phyloP scores from a whole-genome alignment of 306 rosid species.

The Spatholobus suberectus region DNA sequence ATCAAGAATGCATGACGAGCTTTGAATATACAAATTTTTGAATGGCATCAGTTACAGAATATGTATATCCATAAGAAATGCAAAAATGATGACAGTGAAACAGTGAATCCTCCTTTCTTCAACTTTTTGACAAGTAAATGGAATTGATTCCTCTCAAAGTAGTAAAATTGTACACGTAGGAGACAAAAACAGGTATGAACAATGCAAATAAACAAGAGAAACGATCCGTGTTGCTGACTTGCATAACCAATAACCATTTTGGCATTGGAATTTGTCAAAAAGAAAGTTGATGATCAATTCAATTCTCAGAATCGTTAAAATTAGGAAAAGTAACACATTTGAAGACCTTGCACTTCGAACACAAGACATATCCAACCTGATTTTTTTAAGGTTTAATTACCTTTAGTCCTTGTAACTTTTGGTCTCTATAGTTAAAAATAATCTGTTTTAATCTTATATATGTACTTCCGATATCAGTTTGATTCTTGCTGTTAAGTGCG shows the following conservation, averaged over 20 bases:
- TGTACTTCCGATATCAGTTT: no score
- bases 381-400: no score
- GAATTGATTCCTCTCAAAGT: slow-evolving; percentile 7
- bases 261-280: slow-evolving; percentile 16
- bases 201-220: not conserved
- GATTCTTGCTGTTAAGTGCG: no score
- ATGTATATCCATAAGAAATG: not conserved
- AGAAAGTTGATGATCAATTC: slow-evolving; percentile 46
- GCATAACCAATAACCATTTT: not conserved
- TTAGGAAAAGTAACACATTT: slow-evolving; percentile 89
- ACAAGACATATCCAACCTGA: slow-evolving; percentile 80
- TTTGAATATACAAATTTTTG: slow-evolving; percentile 12
- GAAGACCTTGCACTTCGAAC: slow-evolving; percentile 87
- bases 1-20: slow-evolving; percentile 14
- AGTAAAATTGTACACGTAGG: slow-evolving; percentile 21
- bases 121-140: slow-evolving; percentile 13
- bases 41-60: slow-evolving; percentile 7
- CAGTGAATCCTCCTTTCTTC: not conserved
- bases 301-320: slow-evolving; percentile 63
- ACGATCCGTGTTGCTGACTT: not conserved
- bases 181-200: not conserved
- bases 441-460: no score
- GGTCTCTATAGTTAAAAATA: no score
- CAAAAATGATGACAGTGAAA: not conserved
- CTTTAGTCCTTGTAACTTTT: no score